Percentiles rank a stretch among this genome's conserved stretches.
phyloP scores from a whole-genome alignment of 208 protist genomes.

The Acanthamoeba sp. region DNA sequence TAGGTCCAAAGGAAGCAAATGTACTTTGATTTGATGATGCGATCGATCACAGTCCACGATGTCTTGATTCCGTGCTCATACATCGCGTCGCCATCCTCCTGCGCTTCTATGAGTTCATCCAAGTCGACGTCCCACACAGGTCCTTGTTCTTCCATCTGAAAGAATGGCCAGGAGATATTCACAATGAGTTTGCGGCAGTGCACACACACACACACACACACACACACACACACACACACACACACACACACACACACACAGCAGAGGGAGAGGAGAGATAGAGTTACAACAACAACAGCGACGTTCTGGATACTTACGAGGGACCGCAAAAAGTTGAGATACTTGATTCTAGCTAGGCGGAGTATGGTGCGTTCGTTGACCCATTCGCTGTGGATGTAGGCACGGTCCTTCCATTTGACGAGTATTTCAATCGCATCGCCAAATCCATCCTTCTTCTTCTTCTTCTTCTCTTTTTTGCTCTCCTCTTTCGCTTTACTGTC shows the following conservation, averaged over 20 bases:
- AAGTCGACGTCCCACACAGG: not conserved
- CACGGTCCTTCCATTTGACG: constrained; percentile 75
- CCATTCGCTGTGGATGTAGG: constrained; percentile 68
- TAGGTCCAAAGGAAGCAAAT: not conserved
- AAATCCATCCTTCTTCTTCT: constrained; percentile 43
- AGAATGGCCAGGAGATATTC: not conserved
- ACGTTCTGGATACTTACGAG: not conserved
- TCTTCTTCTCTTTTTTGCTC: not conserved
- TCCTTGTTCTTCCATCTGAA: not conserved
- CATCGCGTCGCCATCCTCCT: constrained; percentile 62
- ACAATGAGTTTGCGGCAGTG: not conserved
- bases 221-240: too few relatives aligned
- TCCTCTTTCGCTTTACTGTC: not conserved
- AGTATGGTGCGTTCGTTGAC: constrained; percentile 41
- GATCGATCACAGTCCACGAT: constrained; percentile 43
- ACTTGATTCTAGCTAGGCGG: constrained; percentile 33
- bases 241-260: too few relatives aligned
- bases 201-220: not conserved
- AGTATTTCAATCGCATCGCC: constrained; percentile 56
- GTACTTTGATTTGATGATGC: constrained; percentile 64
- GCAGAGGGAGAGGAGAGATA: not conserved
- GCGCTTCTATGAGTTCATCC: not conserved
- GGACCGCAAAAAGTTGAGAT: constrained; percentile 16
- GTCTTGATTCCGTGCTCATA: constrained; percentile 55
- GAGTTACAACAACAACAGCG: not conserved